Percentiles rank a stretch among this genome's conserved stretches.
Evolutionary conservation across 108 stramenopile species (phyloP).

Genomic region (Parmales sp.): DNA sequence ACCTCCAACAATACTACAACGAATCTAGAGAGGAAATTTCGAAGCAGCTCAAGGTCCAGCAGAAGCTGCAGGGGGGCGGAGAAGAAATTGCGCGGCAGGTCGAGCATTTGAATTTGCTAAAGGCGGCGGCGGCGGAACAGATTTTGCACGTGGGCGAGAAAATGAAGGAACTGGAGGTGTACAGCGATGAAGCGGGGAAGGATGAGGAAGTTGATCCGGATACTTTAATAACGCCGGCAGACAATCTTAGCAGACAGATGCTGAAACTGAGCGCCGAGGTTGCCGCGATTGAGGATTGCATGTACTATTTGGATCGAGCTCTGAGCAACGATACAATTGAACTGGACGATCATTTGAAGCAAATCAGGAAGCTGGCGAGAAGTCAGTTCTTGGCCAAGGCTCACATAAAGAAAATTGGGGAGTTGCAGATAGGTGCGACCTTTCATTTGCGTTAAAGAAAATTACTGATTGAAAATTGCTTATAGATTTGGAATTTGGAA

Average conservation of each 20-base stretch:
- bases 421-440: too few relatives aligned
- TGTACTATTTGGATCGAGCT: conserved; percentile 70
- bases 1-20: conserved; percentile 10
- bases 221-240: conserved; percentile 34
- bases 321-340: conserved; percentile 48
- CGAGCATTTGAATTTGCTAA: conserved; percentile 28
- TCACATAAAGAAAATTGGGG: neutral
- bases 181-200: conserved; percentile 33
- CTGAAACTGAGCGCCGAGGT: conserved; percentile 55
- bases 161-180: conserved; percentile 38
- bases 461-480: too few relatives aligned
- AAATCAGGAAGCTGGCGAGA: conserved; percentile 63
- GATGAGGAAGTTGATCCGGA: conserved; percentile 13
- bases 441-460: too few relatives aligned
- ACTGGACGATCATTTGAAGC: conserved; percentile 59
- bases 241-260: conserved; percentile 55
- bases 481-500: too few relatives aligned
- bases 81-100: conserved; percentile 11
- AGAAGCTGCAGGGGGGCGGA: conserved; percentile 19
- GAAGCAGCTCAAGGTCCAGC: neutral
- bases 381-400: conserved; percentile 64
- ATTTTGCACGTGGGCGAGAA: conserved; percentile 34
- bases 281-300: conserved; percentile 56
- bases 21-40: neutral
- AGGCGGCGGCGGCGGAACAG: conserved; percentile 29